phyloP scores from a whole-genome alignment of 495 filamentous ascomycete species.

The Podospora pseudopauciseta region DNA sequence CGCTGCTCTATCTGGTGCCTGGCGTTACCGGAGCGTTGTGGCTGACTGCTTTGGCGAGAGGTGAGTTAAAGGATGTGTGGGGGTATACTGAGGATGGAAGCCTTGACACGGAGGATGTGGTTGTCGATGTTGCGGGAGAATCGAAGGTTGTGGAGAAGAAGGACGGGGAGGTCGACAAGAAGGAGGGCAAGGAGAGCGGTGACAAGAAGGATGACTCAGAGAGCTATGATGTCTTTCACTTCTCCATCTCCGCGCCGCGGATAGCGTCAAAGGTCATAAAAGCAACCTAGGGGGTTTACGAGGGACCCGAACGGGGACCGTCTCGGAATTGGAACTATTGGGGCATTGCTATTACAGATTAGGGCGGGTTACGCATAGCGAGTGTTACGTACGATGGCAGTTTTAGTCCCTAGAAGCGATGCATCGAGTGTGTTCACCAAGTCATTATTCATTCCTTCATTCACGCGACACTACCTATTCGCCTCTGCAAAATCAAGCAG shows the following conservation, averaged over 20 bases:
- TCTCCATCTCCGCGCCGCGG: conserved; percentile 28
- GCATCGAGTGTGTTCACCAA: not conserved
- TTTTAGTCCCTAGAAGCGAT: not conserved
- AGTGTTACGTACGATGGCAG: not conserved
- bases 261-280: not conserved
- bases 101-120: conserved; percentile 44
- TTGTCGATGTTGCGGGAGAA: conserved; percentile 38
- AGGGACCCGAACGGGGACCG: not conserved
- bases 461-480: not conserved
- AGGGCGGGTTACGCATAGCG: not conserved
- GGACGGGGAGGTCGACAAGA: conserved; percentile 1
- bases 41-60: conserved; percentile 68
- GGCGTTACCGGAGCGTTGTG: conserved; percentile 73
- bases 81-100: conserved; percentile 71
- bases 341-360: not conserved
- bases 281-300: not conserved
- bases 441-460: not conserved
- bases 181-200: conserved; percentile 9
- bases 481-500: conserved; percentile 39
- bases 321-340: too few relatives aligned
- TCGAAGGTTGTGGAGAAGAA: conserved; percentile 21
- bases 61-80: conserved; percentile 74
- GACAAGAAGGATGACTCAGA: conserved; percentile 3
- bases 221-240: conserved; percentile 27
- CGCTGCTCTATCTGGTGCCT: conserved; percentile 89